Base-by-base conservation (phyloP, 2,329 filamentous ascomycete species). In the Nigrospora osmanthi region DNA sequence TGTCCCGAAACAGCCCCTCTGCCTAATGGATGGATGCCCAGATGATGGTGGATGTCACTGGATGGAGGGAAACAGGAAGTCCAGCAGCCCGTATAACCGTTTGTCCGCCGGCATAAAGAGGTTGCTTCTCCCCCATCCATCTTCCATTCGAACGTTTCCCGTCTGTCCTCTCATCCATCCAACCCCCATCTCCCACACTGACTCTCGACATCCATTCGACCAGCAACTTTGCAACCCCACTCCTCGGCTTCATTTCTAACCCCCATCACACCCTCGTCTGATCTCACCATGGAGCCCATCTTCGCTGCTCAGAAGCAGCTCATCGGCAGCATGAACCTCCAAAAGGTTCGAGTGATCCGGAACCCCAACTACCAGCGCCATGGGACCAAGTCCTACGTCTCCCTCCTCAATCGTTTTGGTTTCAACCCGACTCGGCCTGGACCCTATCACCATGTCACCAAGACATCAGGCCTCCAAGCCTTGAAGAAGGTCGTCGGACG, bases 321-420 rank as follows among this genome's bases (percentile, higher is more conserved):
- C 45, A 65, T 58, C 48, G 43, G 58, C n/a, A 58, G 60, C 33
- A 58, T 60, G 17, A 60, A 59, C 41, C 58, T 71, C n/a, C 52
- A 55, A 49, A 78, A 70, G 57, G 60, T 82, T 55, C 65, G 62
- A 36, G 64, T 77, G 44, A 63, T 77, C 30, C 70, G 70, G 53
- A 85, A 85, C 63, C 64, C 70, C 44, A 77, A 79, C 54, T 83
- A 83, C 61, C 64, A 75, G 53, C 67, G 65, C 48, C 70, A 75
- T 48, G 81, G 81, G 40, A 68, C 69, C 48, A 85, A 83, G 63
- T 81, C 79, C 31, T 85, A 85, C 55, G 74, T 80, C 52, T 73
- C 72, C 52, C 62, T 76, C 10, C 63, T 85, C 53, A 74, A 74
- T 58, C 82, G 81, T 59, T 85, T 76, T 59, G 70, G 75, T 47